phyloP scores from a whole-genome alignment of 371 early-diverging fungal genomes.

The Parasitella parasitica region DNA sequence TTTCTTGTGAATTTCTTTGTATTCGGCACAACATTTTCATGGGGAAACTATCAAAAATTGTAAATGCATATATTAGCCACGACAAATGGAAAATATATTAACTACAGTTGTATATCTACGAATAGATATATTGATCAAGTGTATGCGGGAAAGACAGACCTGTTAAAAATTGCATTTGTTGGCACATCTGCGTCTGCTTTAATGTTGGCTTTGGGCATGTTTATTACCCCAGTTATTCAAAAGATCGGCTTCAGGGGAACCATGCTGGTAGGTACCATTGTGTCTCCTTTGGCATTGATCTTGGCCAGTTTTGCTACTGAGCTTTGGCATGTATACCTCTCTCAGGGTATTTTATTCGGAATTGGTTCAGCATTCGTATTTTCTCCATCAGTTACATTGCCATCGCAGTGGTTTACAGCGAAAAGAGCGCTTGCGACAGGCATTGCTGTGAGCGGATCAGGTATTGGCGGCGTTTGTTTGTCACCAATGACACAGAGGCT shows the following conservation, averaged over 20 bases:
- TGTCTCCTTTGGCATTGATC: constrained; percentile 55
- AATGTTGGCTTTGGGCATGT: constrained; percentile 52
- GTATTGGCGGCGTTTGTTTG: constrained; percentile 71
- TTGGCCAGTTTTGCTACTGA: constrained; percentile 55
- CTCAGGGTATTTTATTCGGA: constrained; percentile 67
- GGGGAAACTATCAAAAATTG: constrained; percentile 59
- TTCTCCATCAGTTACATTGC: constrained; percentile 63
- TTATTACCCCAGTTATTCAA: constrained; percentile 63
- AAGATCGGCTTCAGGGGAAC: constrained; percentile 58
- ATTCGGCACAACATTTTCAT: constrained; percentile 55
- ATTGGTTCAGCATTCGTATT: constrained; percentile 55
- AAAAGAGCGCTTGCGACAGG: constrained; percentile 78
- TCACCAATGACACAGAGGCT: constrained; percentile 58
- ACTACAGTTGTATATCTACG: not conserved
- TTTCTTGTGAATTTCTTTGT: constrained; percentile 61
- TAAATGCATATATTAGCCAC: constrained; percentile 11
- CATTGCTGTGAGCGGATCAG: constrained; percentile 72
- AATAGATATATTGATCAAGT: constrained; percentile 36
- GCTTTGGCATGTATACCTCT: constrained; percentile 61
- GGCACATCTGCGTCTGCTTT: constrained; percentile 52
- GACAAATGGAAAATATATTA: not conserved
- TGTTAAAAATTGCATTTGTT: constrained; percentile 51
- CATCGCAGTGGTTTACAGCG: constrained; percentile 74
- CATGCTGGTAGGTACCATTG: constrained; percentile 56
- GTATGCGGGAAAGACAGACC: constrained; percentile 27